A percentile compares a stretch with the other conserved stretches of the same genome.
phyloP scores from a whole-genome alignment of 495 filamentous ascomycete species.

The Talaromyces borbonicus region DNA sequence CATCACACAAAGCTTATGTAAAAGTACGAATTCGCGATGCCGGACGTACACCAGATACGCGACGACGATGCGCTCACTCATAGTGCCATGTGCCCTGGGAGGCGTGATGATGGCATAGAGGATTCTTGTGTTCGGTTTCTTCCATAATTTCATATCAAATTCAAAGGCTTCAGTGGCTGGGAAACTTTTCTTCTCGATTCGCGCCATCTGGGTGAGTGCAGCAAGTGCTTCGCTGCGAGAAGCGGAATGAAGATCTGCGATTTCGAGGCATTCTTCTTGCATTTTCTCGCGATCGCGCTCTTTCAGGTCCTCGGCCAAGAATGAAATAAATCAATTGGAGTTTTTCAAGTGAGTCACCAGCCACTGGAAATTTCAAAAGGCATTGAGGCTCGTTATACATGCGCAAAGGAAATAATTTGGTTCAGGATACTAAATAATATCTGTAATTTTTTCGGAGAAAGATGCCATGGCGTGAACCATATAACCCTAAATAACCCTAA shows the following conservation, averaged over 20 bases:
- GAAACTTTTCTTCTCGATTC: conserved; percentile 49
- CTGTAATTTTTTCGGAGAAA: too few species aligned
- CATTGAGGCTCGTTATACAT: too few species aligned
- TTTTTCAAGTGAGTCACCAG: not conserved
- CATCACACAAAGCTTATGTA: conserved; percentile 52
- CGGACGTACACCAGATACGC: conserved; percentile 48
- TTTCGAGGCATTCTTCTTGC: conserved; percentile 14
- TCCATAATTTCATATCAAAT: conserved; percentile 43
- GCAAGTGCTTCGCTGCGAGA: conserved; percentile 25
- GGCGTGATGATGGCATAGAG: conserved; percentile 26
- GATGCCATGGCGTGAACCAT: too few species aligned
- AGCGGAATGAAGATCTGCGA: conserved; percentile 37
- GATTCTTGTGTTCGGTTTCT: conserved; percentile 46
- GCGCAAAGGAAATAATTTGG: too few species aligned
- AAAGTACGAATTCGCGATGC: conserved; percentile 38
- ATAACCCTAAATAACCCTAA: too few species aligned
- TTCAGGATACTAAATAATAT: too few species aligned
- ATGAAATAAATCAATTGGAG: not conserved
- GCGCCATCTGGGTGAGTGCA: conserved; percentile 32
- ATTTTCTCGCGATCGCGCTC: not conserved
- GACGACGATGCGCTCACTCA: conserved; percentile 7
- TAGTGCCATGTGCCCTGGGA: not conserved
- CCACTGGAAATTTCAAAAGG: too few species aligned
- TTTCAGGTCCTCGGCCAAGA: not conserved
- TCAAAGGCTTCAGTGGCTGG: conserved; percentile 46